A percentile compares a stretch with the other conserved stretches of the same genome.
These are phyloP conservation scores for Globisporangium cylindrosporum DNA, from an alignment of 352 stramenopile species.

Conservation along the genomic window DNA sequence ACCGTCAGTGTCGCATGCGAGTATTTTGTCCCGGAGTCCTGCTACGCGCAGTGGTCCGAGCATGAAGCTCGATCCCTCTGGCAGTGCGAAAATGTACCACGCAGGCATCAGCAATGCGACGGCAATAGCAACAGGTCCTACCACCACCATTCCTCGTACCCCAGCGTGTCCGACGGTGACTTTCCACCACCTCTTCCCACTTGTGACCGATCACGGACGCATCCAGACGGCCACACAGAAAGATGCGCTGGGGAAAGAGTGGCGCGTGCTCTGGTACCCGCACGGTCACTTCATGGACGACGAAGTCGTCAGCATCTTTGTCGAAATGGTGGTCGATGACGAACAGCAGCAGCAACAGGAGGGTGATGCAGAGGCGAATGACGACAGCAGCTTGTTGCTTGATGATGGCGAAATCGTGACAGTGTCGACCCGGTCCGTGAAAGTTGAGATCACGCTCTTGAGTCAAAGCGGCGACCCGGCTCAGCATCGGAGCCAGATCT, in stretches of 20 bases:
- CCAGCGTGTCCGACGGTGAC: slow-evolving; percentile 17
- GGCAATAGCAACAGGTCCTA: background rate
- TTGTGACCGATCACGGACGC: slow-evolving; percentile 35
- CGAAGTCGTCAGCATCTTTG: slow-evolving; percentile 54
- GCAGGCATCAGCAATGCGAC: slow-evolving; percentile 2
- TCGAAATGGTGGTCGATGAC: slow-evolving; percentile 42
- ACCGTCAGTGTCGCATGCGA: slow-evolving; percentile 14
- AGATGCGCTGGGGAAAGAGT: slow-evolving; percentile 41
- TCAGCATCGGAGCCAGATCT: slow-evolving; percentile 31
- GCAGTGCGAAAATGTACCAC: slow-evolving; percentile 22
- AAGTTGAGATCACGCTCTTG: slow-evolving; percentile 51
- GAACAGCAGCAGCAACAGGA: slow-evolving; percentile 6
- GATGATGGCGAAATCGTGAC: background rate
- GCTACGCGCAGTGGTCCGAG: background rate
- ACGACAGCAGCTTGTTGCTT: slow-evolving; percentile 1
- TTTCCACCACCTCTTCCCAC: slow-evolving; percentile 38
- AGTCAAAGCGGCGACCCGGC: slow-evolving; percentile 24
- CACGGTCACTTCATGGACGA: slow-evolving; percentile 38
- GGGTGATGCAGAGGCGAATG: background rate
- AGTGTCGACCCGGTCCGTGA: slow-evolving; percentile 10
- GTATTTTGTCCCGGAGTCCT: slow-evolving; percentile 3
- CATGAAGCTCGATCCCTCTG: slow-evolving; percentile 22
- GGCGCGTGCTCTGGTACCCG: slow-evolving; percentile 68
- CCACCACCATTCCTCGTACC: background rate
- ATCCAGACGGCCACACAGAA: slow-evolving; percentile 28